A percentile compares a stretch with the other conserved stretches of the same genome.
These are phyloP conservation scores for Sicyos baderoa DNA, from an alignment of 306 rosid genomes.

Conservation along the genomic window DNA sequence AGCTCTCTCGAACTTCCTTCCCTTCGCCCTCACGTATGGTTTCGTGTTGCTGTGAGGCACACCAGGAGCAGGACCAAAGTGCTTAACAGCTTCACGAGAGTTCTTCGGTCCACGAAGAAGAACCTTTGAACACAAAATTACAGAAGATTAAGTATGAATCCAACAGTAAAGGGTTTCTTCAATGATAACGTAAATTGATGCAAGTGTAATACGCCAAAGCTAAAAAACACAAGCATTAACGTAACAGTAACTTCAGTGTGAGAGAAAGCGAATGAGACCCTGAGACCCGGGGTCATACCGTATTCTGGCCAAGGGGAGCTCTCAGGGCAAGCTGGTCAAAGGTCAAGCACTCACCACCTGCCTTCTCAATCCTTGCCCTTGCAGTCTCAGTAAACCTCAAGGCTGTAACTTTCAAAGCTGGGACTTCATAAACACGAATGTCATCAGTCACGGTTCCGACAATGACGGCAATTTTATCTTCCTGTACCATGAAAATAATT, in stretches of 20 bases:
- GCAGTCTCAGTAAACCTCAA: constrained; percentile 76
- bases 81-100: constrained; percentile 72
- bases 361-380: constrained; percentile 72
- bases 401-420: constrained; percentile 62
- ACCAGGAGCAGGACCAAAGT: constrained; percentile 84
- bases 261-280: background rate
- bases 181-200: background rate
- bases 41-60: constrained; percentile 79
- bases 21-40: constrained; percentile 63
- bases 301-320: constrained; percentile 70
- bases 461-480: constrained; percentile 51
- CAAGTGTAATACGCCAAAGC: background rate
- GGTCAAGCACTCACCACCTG: constrained; percentile 75
- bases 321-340: constrained; percentile 64
- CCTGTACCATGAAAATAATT: constrained; percentile 26
- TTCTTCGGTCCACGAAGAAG: constrained; percentile 77
- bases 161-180: background rate
- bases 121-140: constrained; percentile 28
- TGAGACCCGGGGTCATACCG: constrained; percentile 26
- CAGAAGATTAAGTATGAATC: background rate
- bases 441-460: constrained; percentile 71
- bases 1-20: constrained; percentile 72
- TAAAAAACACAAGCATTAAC: background rate
- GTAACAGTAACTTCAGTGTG: background rate
- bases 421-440: constrained; percentile 61